Conservation (phyloP, 164 flowering plant genomes). For the Nelumbo lutea region DNA sequence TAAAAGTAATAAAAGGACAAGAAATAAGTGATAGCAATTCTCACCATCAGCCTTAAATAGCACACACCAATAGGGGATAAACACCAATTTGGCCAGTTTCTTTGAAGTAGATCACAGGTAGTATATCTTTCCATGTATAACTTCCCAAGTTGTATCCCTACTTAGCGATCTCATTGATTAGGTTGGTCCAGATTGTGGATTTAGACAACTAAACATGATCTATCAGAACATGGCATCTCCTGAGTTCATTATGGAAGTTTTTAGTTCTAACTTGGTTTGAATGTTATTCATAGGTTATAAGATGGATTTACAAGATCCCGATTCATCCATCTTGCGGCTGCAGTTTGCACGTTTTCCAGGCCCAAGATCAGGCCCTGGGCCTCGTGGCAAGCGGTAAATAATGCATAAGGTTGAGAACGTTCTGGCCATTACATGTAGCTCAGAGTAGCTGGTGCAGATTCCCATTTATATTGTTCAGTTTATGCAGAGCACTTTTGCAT, state of each 20-base stretch:
- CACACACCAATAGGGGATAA: too few species aligned
- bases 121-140: too few species aligned
- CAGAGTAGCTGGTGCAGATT: slow-evolving; percentile 3
- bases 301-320: slow-evolving; percentile 53
- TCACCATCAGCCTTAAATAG: too few species aligned
- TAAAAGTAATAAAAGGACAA: too few species aligned
- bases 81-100: too few species aligned
- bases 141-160: too few species aligned
- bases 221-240: neutral
- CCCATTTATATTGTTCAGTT: neutral
- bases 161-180: too few species aligned
- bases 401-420: slow-evolving; percentile 1
- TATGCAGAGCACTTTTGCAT: neutral
- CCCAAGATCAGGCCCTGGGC: slow-evolving; percentile 41
- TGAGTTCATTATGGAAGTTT: neutral
- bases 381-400: slow-evolving; percentile 41
- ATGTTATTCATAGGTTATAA: slow-evolving; percentile 44
- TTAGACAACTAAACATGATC: too few species aligned
- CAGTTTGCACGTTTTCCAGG: slow-evolving; percentile 69
- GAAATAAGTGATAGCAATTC: too few species aligned
- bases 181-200: too few species aligned
- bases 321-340: slow-evolving; percentile 48
- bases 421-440: slow-evolving; percentile 3
- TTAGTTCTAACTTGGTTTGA: neutral
- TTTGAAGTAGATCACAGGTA: too few species aligned